Base-by-base conservation (phyloP, 192 early-diverging fungal genomes). In the Obelidium mucronatum region DNA sequence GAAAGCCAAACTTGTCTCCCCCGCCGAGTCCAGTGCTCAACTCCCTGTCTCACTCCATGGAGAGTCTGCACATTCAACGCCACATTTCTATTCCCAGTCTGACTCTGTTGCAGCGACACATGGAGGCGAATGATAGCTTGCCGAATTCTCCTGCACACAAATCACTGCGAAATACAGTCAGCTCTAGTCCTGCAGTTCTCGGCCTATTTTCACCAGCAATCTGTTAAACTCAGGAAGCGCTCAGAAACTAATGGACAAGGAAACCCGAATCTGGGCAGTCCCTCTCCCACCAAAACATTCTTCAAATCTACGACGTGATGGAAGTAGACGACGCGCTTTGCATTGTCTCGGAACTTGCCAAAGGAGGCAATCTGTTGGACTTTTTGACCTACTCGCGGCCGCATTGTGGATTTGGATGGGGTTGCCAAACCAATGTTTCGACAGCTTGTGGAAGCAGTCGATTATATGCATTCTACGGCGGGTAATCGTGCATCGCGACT, bases 401-500 rank as follows among this genome's bases (percentile, higher is more conserved):
- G 24, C 1, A 22, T 35, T 31, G 11, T 35, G 30, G n/a, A n/a
- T n/a, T n/a, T n/a, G 17, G 90, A 94, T 76, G 70, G 66, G 39
- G 37, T 83, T 30, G 90, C 87, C 0, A 70, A 80, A 13, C 71
- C 53, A 26, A 80, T 96, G 52, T 94, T 99, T 76, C 80, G 80
- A 3, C 94, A 97, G 80, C 55, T 97, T 4, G 91, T 86, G 1
- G 78, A 84, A 6, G 94, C 91, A 19, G 80, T 99, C 0, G 74
- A 84, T 1, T 97, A 98, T 78, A 62, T 97, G 59, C 97, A 98
- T 77, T 62, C 84, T 48, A 81, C 87, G 62, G 85, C 89, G 35
- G 89, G 91, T 39, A n/a, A 83, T 94, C 53, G 89, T 89, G 2
- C 97, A 98, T 77, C 90, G 93, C 28, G 97, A 98, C 77, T 81